phyloP scores from a whole-genome alignment of 2,329 filamentous ascomycete species.

The Fusarium pseudonygamai region DNA sequence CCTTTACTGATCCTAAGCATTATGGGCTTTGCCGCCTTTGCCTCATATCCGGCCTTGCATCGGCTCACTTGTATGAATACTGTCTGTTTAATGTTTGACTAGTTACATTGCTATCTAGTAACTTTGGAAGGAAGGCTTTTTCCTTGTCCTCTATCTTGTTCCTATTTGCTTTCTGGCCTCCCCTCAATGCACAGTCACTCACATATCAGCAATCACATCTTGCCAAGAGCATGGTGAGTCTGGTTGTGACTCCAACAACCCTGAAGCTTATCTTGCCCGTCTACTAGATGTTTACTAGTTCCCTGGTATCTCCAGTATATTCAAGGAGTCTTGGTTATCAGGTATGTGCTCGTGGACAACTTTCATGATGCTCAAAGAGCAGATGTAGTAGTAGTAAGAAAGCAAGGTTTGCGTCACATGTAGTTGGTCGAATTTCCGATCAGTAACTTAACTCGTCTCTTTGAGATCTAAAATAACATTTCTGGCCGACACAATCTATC shows the following conservation, averaged over 20 bases:
- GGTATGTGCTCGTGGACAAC: background rate
- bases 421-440: background rate
- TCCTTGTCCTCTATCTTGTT: background rate
- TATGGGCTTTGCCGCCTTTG: background rate
- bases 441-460: background rate
- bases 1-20: background rate
- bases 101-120: fast-evolving
- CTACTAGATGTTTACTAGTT: background rate
- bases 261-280: fast-evolving
- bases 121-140: fast-evolving
- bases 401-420: background rate
- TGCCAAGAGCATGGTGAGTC: background rate
- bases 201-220: no score
- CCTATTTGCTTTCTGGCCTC: background rate
- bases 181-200: background rate
- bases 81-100: background rate
- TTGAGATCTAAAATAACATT: no score
- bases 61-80: background rate
- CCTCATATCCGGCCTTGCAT: background rate
- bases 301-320: background rate
- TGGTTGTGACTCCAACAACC: background rate
- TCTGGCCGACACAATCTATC: background rate
- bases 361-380: background rate
- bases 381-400: background rate
- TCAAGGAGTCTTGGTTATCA: no score